Evolutionary conservation across 371 early-diverging fungal genomes (phyloP).

Genomic region (Mucor plumbeus): DNA sequence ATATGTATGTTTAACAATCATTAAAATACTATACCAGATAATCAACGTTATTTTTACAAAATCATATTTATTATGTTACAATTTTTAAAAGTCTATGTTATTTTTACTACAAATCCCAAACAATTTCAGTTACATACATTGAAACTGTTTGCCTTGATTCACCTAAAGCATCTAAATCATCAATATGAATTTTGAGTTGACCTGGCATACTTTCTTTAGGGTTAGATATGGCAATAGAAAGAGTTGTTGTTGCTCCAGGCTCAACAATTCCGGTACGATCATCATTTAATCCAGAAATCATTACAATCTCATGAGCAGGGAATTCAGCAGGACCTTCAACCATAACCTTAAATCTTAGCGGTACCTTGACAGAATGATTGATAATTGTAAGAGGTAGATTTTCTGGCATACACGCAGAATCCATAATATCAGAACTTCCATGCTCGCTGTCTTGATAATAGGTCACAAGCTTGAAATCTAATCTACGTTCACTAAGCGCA

Average conservation of each 20-base stretch:
- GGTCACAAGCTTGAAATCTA: slow-evolving; percentile 63
- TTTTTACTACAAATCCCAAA: slow-evolving; percentile 41
- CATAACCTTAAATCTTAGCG: slow-evolving; percentile 70
- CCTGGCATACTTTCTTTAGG: slow-evolving; percentile 76
- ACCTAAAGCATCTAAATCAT: slow-evolving; percentile 73
- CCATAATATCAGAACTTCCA: slow-evolving; percentile 25
- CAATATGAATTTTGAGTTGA: slow-evolving; percentile 78
- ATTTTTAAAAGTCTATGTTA: neutral
- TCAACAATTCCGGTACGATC: slow-evolving; percentile 63
- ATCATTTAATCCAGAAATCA: slow-evolving; percentile 58
- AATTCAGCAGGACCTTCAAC: slow-evolving; percentile 81
- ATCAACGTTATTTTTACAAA: too few species aligned
- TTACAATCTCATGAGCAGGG: slow-evolving; percentile 64
- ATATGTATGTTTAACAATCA: too few species aligned
- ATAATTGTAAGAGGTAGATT: slow-evolving; percentile 57
- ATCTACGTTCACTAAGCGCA: slow-evolving; percentile 61
- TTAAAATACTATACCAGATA: too few species aligned
- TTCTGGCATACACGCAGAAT: slow-evolving; percentile 42
- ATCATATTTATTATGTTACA: too few species aligned
- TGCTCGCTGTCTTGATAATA: slow-evolving; percentile 59
- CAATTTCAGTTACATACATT: slow-evolving; percentile 71
- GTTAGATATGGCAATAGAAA: slow-evolving; percentile 66
- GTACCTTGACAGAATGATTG: slow-evolving; percentile 69
- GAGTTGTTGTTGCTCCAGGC: slow-evolving; percentile 58
- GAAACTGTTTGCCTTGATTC: slow-evolving; percentile 66